phyloP scores from a whole-genome alignment of 768 basidiomycete genomes.

The Kwoniella newhampshirensis region DNA sequence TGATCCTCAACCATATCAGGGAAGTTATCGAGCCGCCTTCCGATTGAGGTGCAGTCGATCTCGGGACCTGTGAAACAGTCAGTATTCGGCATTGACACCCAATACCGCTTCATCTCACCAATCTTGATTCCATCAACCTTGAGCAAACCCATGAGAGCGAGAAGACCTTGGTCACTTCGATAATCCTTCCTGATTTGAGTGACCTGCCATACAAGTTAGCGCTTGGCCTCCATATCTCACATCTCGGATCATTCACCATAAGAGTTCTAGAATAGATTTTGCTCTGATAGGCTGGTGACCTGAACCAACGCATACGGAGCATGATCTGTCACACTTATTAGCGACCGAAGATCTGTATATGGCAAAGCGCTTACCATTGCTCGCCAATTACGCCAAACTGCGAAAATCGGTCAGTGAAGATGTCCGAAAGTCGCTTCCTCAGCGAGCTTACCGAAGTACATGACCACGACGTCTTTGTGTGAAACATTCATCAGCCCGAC shows the following conservation, averaged over 20 bases:
- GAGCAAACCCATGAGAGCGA: conserved; percentile 53
- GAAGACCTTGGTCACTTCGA: conserved; percentile 81
- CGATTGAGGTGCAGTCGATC: conserved; percentile 52
- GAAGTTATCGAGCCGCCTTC: conserved; percentile 76
- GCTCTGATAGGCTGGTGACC: conserved; percentile 64
- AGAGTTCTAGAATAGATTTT: conserved; percentile 94
- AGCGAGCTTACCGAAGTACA: conserved; percentile 35
- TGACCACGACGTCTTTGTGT: conserved; percentile 29
- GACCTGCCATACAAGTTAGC: conserved; percentile 52
- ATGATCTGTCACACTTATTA: conserved; percentile 52
- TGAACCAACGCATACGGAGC: conserved; percentile 81
- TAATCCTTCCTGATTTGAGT: conserved; percentile 73
- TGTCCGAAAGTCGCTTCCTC: background rate
- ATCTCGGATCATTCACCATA: conserved; percentile 53
- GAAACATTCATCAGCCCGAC: conserved; percentile 7
- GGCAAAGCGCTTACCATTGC: conserved; percentile 57
- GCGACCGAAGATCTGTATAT: background rate
- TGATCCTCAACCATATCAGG: conserved; percentile 82
- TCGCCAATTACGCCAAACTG: conserved; percentile 52
- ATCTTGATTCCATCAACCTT: conserved; percentile 55
- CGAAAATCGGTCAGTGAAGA: background rate
- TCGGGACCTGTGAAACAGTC: conserved; percentile 30
- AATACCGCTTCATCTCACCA: conserved; percentile 23
- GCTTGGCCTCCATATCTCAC: background rate
- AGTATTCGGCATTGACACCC: background rate